phyloP scores from a whole-genome alignment of 306 rosid genomes.

The Senna siamea region DNA sequence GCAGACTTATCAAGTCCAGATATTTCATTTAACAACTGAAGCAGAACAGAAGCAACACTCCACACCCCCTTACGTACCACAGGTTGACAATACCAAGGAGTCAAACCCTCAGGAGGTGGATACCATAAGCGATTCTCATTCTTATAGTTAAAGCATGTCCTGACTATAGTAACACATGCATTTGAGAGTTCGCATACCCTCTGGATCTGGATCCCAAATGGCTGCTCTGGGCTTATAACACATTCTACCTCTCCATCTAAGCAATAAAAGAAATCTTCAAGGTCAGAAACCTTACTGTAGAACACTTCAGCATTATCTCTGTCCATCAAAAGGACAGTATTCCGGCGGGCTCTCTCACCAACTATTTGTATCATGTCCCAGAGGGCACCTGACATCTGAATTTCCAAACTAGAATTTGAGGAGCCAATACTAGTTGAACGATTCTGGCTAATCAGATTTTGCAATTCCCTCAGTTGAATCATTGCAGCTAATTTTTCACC shows the following conservation, averaged over 20 bases:
- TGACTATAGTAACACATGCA: slow-evolving; percentile 75
- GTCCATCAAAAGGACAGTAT: slow-evolving; percentile 94
- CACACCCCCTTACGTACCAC: slow-evolving; percentile 84
- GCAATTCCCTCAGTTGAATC: slow-evolving; percentile 92
- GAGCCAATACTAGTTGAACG: slow-evolving; percentile 61
- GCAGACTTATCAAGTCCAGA: slow-evolving; percentile 64
- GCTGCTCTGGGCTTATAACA: slow-evolving; percentile 72
- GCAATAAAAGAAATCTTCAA: slow-evolving; percentile 82
- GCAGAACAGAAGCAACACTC: slow-evolving; percentile 75
- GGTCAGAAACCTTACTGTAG: slow-evolving; percentile 95
- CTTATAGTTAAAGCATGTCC: slow-evolving; percentile 69
- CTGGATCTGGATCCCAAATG: slow-evolving; percentile 65
- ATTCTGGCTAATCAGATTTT: slow-evolving; percentile 72
- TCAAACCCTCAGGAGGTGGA: slow-evolving; percentile 90
- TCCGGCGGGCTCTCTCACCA: slow-evolving; percentile 90
- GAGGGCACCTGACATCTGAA: slow-evolving; percentile 81
- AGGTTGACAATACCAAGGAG: slow-evolving; percentile 92
- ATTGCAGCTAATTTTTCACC: slow-evolving; percentile 95
- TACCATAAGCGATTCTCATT: slow-evolving; percentile 86
- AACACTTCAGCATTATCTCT: slow-evolving; percentile 97
- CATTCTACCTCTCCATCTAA: slow-evolving; percentile 79
- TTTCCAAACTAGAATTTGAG: slow-evolving; percentile 54
- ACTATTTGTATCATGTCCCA: slow-evolving; percentile 97
- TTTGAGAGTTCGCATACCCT: slow-evolving; percentile 92
- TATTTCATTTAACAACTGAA: slow-evolving; percentile 71